Evolutionary conservation across 139 green algal genomes (phyloP), one percentile per base, ranked within the genome.

Genomic region (Auxenochlorella pyrenoidosa): DNA sequence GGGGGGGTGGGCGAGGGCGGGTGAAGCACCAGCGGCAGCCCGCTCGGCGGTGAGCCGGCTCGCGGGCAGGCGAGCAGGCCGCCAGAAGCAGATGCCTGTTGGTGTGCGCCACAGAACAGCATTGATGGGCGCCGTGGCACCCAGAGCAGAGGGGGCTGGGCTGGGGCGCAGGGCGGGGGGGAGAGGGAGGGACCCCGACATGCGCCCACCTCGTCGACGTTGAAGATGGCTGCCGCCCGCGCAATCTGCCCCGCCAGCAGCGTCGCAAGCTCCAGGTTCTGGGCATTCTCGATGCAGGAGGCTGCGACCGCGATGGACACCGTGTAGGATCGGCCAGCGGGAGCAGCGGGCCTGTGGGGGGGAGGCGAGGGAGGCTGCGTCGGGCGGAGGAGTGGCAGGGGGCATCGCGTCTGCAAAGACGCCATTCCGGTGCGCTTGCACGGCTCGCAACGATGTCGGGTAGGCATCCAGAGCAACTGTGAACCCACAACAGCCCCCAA

Each of bases 211-310:
- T 98, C 96, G 63, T 98, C 95, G 1, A 97, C 89, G 54, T 94
- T 95, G 79, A 98, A 98, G 15, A 97, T 94, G 47, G 93, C 94
- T 24, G 93, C 93, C 30, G 94, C 92, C 1, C 96, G 91, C 1
- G 94, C 95, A 40, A 98, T 92, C 86, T 94, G 90, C 2, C 90
- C 95, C 2, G 94, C 94, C 34, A 97, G 82, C 28, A 91, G 88
- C 21, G 93, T 96, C 0, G 94, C 95, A 30, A 95, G 86, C 87
- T 98, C 94, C 26, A 92, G 43, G 38, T 90, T 95, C 75, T 95
- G 93, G 0, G 93, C 91, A 79, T 96, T 95, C 59, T 96, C 95
- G 0, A 98, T 93, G 38, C 96, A 93, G 0, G 95, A 96, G 21
- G 92, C 93, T 3, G 93, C 90, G 0, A 98, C 88, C 4, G 94